phyloP scores from a whole-genome alignment of 2,329 filamentous ascomycete species.

The Pseudogymnoascus destructans region DNA sequence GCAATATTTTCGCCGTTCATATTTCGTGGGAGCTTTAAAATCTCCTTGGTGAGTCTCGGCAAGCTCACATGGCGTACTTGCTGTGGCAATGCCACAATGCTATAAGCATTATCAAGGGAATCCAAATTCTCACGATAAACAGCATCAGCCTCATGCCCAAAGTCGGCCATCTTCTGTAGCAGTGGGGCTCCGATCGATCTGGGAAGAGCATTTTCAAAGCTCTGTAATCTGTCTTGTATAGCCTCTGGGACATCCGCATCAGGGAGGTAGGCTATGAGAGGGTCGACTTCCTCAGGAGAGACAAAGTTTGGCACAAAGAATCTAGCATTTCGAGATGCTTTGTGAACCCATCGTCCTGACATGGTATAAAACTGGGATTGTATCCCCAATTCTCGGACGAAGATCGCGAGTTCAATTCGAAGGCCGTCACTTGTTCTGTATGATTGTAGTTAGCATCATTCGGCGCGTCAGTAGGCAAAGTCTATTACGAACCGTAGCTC shows the following conservation, averaged over 20 bases:
- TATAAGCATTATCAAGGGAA: conserved; percentile 37
- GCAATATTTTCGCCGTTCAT: neutral
- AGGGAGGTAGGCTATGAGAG: conserved; percentile 34
- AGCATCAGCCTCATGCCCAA: conserved; percentile 32
- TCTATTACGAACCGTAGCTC: conserved; percentile 20
- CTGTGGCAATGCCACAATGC: conserved; percentile 30
- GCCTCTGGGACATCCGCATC: conserved; percentile 25
- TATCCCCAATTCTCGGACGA: conserved; percentile 30
- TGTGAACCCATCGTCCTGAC: conserved; percentile 35
- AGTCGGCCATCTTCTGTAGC: conserved; percentile 30
- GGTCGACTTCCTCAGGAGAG: conserved; percentile 29
- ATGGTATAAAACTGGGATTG: conserved; percentile 37
- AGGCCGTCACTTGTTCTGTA: conserved; percentile 14
- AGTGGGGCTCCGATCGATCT: conserved; percentile 33
- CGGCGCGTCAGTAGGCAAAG: neutral
- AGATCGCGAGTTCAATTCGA: conserved; percentile 33
- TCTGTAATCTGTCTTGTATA: conserved; percentile 26
- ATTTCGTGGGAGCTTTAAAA: neutral
- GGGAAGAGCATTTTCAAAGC: conserved; percentile 32
- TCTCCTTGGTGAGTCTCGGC: neutral
- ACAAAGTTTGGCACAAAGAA: conserved; percentile 36
- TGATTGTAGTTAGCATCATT: conserved; percentile 11
- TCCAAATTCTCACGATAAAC: conserved; percentile 35
- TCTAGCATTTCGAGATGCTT: conserved; percentile 24
- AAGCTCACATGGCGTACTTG: conserved; percentile 24